Base-by-base conservation (phyloP, 176 grass and related monocot species). In the Oryza meyeriana region DNA sequence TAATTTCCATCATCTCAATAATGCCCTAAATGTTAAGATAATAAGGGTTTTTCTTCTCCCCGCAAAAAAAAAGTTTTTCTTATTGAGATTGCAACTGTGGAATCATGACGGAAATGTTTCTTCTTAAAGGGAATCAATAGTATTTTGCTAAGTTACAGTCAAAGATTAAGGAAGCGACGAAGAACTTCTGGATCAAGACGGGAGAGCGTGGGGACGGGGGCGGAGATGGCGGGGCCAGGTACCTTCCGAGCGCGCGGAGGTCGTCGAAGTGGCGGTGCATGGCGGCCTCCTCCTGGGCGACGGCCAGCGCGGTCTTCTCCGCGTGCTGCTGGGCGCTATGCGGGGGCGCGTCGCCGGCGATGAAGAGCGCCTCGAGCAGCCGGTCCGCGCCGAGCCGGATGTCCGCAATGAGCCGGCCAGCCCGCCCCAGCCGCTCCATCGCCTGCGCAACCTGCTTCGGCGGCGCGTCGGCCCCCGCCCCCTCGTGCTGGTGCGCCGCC, bases 361-460 rank as follows among this genome's bases (percentile, higher is more conserved):
- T 30, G 48, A 99, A 89, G 48, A 99, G 87, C 34, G 93, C 93
- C 88, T 99, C 96, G 31, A 99, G 87, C 17, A 99, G 79, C 64
- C 91, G 96, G 66, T 98, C 96, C 22, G 93, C 96, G 17, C 93
- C 89, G 12, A 98, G 84, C 29, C 91, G 88, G 72, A 98, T 98
- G 61, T 95, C 96, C 25, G 93, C 96, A 75, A 98, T 98, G 50
- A 98, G 76, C 18, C 96, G 83, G 10, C 88, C 91, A 5, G 93
- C 93, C 24, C 75, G 77, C 18, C 85, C 89, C 63, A 98, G 93
- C 2, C 93, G 86, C 72, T 98, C 92, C 96, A 98, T 98, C 71
- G 93, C 93, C 89, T 93, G 93, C 12, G 96, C 93, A 72, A 98
- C 96, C 91, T 95, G 92, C 87, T 95, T 98, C 24, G 96, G 96